A percentile compares a stretch with the other conserved stretches of the same genome.
These are phyloP conservation scores for Saposhnikovia divaricata DNA, from an alignment of 129 eudicot genomes.

Conservation along the genomic window DNA sequence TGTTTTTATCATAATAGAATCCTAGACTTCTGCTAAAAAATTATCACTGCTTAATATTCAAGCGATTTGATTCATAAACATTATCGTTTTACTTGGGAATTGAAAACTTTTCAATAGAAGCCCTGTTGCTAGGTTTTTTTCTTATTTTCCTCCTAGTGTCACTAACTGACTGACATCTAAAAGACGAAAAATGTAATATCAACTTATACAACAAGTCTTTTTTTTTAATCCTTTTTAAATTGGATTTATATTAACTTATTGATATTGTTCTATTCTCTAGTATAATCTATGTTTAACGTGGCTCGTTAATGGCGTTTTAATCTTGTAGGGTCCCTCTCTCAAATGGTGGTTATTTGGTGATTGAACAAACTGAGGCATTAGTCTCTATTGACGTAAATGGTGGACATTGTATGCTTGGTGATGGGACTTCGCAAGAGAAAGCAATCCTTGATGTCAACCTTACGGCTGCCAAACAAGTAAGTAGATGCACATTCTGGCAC, in stretches of 20 bases:
- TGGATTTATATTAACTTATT: neutral
- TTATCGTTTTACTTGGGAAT: neutral
- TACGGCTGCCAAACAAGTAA: slow-evolving; percentile 98
- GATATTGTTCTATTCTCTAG: neutral
- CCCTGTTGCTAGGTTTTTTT: neutral
- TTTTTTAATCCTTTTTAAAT: neutral
- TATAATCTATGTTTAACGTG: neutral
- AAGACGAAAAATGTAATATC: neutral
- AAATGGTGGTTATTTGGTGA: slow-evolving; percentile 93
- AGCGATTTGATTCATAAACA: neutral
- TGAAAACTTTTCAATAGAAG: neutral
- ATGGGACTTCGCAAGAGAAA: slow-evolving; percentile 88
- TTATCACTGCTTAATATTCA: neutral
- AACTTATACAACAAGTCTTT: neutral
- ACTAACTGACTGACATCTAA: neutral
- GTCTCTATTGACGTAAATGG: slow-evolving; percentile 98
- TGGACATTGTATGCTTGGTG: slow-evolving; percentile 93
- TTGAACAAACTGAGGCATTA: slow-evolving; percentile 97
- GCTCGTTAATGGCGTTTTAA: neutral
- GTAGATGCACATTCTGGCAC: slow-evolving; percentile 6
- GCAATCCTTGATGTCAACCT: slow-evolving; percentile 97
- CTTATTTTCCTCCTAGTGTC: neutral
- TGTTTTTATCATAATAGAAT: neutral
- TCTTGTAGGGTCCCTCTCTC: slow-evolving; percentile 66
- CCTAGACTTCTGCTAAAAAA: neutral